Percentiles rank a stretch among this genome's conserved stretches.
phyloP scores from a whole-genome alignment of 768 basidiomycete species.

The Candolleomyces eurysporus region DNA sequence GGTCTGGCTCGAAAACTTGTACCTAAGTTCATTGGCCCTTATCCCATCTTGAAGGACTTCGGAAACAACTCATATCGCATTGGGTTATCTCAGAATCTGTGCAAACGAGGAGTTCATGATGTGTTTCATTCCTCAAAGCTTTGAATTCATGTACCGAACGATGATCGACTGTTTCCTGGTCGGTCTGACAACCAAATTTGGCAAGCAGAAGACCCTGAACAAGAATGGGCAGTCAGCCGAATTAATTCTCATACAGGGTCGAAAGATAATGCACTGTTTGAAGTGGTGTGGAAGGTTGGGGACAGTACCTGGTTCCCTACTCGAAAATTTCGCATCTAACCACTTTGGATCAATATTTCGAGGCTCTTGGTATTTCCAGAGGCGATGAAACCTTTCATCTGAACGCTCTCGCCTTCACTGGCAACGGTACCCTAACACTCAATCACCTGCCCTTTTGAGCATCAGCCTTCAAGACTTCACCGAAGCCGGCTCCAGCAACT shows the following conservation, averaged over 20 bases:
- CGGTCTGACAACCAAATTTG: conserved; percentile 17
- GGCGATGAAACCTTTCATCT: too few relatives aligned
- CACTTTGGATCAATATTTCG: conserved; percentile 22
- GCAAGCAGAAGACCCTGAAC: conserved; percentile 10
- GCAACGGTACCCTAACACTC: too few relatives aligned
- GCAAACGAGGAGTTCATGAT: conserved; percentile 22
- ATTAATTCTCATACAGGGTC: conserved; percentile 16
- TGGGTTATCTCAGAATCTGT: conserved; percentile 5
- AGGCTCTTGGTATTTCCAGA: conserved; percentile 21
- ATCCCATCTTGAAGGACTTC: not conserved
- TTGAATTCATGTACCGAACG: conserved; percentile 23
- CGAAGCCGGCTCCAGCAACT: too few relatives aligned
- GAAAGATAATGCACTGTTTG: conserved; percentile 12
- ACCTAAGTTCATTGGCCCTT: conserved; percentile 14
- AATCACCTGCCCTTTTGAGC: too few relatives aligned
- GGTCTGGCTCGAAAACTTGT: conserved; percentile 12
- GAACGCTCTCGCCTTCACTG: too few relatives aligned
- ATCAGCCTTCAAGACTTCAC: too few relatives aligned
- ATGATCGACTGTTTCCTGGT: conserved; percentile 27
- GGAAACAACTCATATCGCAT: conserved; percentile 3
- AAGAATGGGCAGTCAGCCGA: conserved; percentile 18
- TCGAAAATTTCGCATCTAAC: conserved; percentile 16
- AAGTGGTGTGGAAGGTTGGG: conserved; percentile 20
- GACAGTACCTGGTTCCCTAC: conserved; percentile 27
- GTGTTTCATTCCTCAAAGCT: conserved; percentile 34